Evolutionary conservation across 495 filamentous ascomycete species (phyloP), one percentile per base, ranked within the genome.

Genomic region (Thermothielavioides terrestris): DNA sequence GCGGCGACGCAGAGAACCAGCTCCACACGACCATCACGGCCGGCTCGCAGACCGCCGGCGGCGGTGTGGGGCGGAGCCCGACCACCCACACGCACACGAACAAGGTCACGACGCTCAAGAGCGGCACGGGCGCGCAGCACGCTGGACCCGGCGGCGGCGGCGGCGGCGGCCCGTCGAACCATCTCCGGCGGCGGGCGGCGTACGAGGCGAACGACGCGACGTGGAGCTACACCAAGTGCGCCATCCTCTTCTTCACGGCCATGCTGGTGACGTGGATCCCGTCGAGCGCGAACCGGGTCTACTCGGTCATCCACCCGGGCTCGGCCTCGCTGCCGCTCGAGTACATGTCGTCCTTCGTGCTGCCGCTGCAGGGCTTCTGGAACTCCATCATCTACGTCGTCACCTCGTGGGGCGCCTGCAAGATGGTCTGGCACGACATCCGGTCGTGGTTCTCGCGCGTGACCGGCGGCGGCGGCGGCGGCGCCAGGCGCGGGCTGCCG

Each of bases 351-450:
- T 77, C 83, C 1, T 76, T 89, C 41, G 87, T 92, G 0, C 73
- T 94, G 11, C 88, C 88, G 0, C 70, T 89, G 0, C 88, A 94
- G 60, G 88, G 88, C 2, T 89, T 91, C 61, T 91, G 86, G 84
- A 94, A 94, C 60, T 78, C 81, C 22, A 60, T 87, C 42, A 88
- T 94, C 50, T 94, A 94, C 68, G 61, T 80, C 4, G 79, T 78
- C 15, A 88, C 86, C 1, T 79, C 71, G 21, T 74, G 69, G 69
- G 54, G 61, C 22, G 74, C 74, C 3, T 73, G 70, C 49, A 65
- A 65, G 53, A 51, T 59, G 15, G 57, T 73, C 3, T 62, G 59
- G 51, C 53, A 52, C 1, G 54, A 41, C 14, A 26, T 57, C 6
- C 17, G 34, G 30, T 14, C 21, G 11, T 55, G 47, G 47, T 51